phyloP scores from a whole-genome alignment of 2,329 filamentous ascomycete species.

The Gnomoniopsis smithogilvyi region DNA sequence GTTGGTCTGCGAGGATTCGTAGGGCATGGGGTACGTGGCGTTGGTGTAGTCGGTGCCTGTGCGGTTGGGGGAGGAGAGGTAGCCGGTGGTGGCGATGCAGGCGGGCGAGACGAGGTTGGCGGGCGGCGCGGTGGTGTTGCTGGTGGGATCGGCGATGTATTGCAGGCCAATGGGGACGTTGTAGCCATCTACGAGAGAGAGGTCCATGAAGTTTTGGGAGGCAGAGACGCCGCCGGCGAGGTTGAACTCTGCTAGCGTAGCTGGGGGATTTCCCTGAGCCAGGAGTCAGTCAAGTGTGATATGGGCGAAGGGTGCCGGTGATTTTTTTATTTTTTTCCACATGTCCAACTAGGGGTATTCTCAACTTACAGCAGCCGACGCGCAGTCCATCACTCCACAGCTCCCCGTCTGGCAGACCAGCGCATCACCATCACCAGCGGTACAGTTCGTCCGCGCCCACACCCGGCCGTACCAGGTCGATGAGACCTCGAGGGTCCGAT shows the following conservation, averaged over 20 bases:
- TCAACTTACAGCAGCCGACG: slow-evolving; percentile 6
- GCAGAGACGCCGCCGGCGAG: slow-evolving; percentile 60
- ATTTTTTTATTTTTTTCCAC: neutral
- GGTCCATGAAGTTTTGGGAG: slow-evolving; percentile 75
- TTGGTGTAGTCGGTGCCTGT: slow-evolving; percentile 62
- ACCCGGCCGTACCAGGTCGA: slow-evolving; percentile 77
- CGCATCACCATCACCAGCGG: slow-evolving; percentile 60
- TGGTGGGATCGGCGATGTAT: slow-evolving; percentile 49
- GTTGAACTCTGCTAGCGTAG: slow-evolving; percentile 78
- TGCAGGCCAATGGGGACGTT: slow-evolving; percentile 69
- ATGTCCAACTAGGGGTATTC: neutral
- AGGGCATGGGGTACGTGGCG: slow-evolving; percentile 62
- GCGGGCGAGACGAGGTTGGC: slow-evolving; percentile 74
- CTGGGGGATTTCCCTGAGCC: slow-evolving; percentile 65
- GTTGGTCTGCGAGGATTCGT: slow-evolving; percentile 58
- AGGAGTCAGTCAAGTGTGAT: neutral
- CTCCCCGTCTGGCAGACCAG: slow-evolving; percentile 45
- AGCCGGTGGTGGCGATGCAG: slow-evolving; percentile 69
- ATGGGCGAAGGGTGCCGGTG: neutral
- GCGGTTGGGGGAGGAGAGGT: slow-evolving; percentile 49
- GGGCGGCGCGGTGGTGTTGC: slow-evolving; percentile 64
- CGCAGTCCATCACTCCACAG: slow-evolving; percentile 51
- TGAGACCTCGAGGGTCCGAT: slow-evolving; percentile 61
- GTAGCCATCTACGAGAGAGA: slow-evolving; percentile 82
- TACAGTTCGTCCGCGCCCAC: slow-evolving; percentile 84